Evolutionary conservation across 805 yeast genomes (phyloP), one percentile per base, ranked within the genome.

Genomic region (Ogataea kodamae): DNA sequence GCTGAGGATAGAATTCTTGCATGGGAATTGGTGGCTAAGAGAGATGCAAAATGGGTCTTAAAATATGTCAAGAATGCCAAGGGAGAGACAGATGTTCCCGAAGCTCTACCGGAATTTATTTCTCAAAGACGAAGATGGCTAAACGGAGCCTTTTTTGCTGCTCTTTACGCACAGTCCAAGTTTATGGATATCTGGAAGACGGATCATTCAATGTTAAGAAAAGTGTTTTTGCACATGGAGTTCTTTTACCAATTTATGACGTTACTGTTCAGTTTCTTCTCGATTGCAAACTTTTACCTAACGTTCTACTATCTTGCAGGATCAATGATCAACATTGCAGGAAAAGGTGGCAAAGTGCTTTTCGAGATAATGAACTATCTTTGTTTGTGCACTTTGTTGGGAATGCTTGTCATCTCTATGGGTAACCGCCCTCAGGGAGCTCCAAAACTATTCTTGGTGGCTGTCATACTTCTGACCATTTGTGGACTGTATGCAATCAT

Each of bases 371-470:
- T 92, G 76, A 86, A 88, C 58, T 89, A 92, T 57, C 62, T 87
- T 41, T 77, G 90, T 51, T 72, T 88, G 34, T 78, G 94, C 56
- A 81, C 84, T 12, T 69, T 92, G 48, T 79, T 92, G 9, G 76
- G 94, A n/a, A 80, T 88, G 61, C 84, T 92, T 52, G 81, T 92
- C 46, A 83, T 89, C 22, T 88, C 97, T 0, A 83, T 92, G 74
- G 99, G 99, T 45, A 92, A 92, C 55, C 74, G 97, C 52, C 99
- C 99, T 3, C 97, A 92, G 50, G 98, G 98, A 20, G 90, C 96
- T 0, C 80, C 79, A 37, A 78, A 74, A 33, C 61, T 90, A 31
- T 92, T 88, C 61, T 68, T 85, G 50, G 61, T 72, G 0, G 72
- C 89, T 20, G 85, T 92, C 62, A 65, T 80, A 2, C 60, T 87